Base-by-base conservation (phyloP, 805 yeast species). In the Helenozyma baotianmanensis region DNA sequence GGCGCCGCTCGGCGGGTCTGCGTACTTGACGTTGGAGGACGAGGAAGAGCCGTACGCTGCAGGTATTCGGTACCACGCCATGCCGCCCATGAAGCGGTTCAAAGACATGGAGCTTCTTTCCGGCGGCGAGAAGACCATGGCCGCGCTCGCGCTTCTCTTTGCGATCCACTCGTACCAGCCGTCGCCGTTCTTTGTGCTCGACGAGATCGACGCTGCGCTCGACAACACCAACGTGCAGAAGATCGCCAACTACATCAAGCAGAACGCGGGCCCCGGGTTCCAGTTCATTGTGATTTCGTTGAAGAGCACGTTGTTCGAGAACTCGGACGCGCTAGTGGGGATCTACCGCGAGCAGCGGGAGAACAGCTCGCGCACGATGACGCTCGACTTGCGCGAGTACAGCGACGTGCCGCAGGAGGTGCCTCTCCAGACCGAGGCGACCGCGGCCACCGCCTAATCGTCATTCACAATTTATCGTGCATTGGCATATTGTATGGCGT, bases 201-300 rank as follows among this genome's bases (percentile, higher is more conserved):
- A 92, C 56, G 98, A 92, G 60, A 88, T 92, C n/a, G 98, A 92
- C 62, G 97, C 98, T 0, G 97, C 97, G 0, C 71, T 92, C 38
- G 98, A 92, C 58, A 80, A 84, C 39, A 78, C 86, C 15, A 92
- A 92, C 51, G 96, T 92, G 15, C 76, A 76, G 33, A 77, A 78
- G 50, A 80, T 92, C 37, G 96, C 96, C n/a, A 78, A 77, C 38
- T 92, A 89, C 53, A 86, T 92, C 39, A 72, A 72, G 31, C 74
- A 72, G 39, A 79, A 82, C 47, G 79, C 90, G 2, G 82, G 86
- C 16, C 82, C 87, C 2, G 71, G 76, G 26, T 78, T 86, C 55
- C 98, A 92, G 53, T 87, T 90, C 49, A 87, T 92, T 55, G 96
- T 92, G 27, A 92, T 92, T 40, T 83, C 95, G 27, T 72, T 92